phyloP scores from a whole-genome alignment of 2,329 filamentous ascomycete species.

The Trichoderma asperellum region DNA sequence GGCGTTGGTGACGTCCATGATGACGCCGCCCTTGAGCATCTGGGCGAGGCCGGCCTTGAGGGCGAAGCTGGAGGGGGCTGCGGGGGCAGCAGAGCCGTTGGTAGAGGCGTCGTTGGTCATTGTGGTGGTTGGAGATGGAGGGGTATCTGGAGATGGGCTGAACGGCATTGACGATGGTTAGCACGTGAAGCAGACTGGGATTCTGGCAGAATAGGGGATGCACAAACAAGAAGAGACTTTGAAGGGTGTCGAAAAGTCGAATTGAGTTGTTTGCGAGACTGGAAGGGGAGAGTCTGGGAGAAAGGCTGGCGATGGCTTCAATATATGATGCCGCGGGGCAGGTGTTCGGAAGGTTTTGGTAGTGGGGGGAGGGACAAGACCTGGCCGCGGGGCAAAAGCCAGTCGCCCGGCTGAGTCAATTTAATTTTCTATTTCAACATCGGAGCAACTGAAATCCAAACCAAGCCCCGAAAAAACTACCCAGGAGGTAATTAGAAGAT shows the following conservation, averaged over 20 bases:
- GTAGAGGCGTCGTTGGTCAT: slow-evolving; percentile 44
- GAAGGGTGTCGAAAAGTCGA: neutral
- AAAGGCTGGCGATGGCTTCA: slow-evolving; percentile 24
- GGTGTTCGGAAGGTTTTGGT: neutral
- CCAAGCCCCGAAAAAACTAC: neutral
- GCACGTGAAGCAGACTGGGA: neutral
- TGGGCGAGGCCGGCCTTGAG: slow-evolving; percentile 95
- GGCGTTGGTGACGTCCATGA: slow-evolving; percentile 97
- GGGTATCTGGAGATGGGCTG: neutral
- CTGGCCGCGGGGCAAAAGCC: neutral
- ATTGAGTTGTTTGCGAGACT: slow-evolving; percentile 13
- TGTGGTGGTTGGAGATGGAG: slow-evolving; percentile 20
- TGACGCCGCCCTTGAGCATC: slow-evolving; percentile 99
- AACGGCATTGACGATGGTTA: neutral
- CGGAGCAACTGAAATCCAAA: neutral
- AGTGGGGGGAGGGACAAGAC: slow-evolving; percentile 3
- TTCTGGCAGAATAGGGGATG: neutral
- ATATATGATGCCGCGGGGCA: slow-evolving; percentile 23
- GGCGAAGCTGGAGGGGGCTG: slow-evolving; percentile 65
- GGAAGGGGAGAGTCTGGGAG: neutral
- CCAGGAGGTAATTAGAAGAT: neutral
- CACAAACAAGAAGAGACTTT: neutral
- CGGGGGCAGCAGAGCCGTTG: slow-evolving; percentile 35
- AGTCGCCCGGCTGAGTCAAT: slow-evolving; percentile 10
- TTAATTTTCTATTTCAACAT: neutral